A percentile compares a stretch with the other conserved stretches of the same genome.
phyloP scores from a whole-genome alignment of 371 early-diverging fungal species.

The Circinella minor region DNA sequence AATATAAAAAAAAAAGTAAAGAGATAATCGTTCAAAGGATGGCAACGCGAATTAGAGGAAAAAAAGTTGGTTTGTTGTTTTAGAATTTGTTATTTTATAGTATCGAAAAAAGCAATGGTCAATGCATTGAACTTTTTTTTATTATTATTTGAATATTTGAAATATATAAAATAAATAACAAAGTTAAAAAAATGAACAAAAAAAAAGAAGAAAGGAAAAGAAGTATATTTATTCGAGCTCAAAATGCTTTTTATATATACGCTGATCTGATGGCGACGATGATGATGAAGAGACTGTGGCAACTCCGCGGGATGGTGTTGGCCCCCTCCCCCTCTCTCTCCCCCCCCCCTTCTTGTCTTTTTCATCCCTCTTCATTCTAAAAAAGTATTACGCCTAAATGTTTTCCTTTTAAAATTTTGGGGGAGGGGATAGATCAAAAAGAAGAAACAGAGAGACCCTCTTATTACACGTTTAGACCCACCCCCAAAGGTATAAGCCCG shows the following conservation, averaged over 20 bases:
- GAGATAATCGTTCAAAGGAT: neutral
- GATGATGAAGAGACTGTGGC: neutral
- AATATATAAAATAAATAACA: neutral
- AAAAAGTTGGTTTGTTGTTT: neutral
- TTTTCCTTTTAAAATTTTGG: neutral
- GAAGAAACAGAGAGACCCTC: neutral
- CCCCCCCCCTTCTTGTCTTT: neutral
- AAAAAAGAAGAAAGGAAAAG: neutral
- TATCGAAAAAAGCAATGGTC: conserved; percentile 4
- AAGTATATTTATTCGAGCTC: neutral
- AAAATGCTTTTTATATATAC: neutral
- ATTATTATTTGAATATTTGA: neutral
- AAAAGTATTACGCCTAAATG: conserved; percentile 5
- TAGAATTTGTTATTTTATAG: neutral
- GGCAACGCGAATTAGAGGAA: neutral
- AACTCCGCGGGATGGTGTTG: conserved; percentile 7
- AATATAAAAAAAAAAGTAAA: neutral
- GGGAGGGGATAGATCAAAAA: neutral
- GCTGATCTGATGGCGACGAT: neutral
- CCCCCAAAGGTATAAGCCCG: too few species aligned
- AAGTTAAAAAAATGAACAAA: neutral
- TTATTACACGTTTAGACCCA: too few species aligned
- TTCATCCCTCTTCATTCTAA: neutral
- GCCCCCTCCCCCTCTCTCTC: neutral
- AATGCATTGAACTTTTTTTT: conserved; percentile 6